Conservation (phyloP, 371 early-diverging fungal species). For the Paraphysoderma sedebokerense region DNA sequence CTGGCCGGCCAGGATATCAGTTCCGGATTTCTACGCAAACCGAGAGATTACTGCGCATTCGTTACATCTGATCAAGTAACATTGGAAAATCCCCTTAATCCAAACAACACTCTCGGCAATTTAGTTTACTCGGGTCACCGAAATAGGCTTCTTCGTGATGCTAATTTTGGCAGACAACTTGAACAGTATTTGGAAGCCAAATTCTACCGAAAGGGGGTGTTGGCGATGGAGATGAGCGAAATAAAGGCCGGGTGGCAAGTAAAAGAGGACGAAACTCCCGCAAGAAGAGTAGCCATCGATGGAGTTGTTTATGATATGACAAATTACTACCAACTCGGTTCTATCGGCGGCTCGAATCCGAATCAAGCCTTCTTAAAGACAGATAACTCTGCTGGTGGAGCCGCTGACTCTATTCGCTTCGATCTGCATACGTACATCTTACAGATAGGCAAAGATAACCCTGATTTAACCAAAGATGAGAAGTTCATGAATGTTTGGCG, state of each 20-base stretch:
- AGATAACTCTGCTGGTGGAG: background rate
- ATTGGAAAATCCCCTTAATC: too few relatives aligned
- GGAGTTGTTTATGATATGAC: conserved; percentile 59
- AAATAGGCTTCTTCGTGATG: background rate
- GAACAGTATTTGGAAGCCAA: background rate
- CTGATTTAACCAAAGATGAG: background rate
- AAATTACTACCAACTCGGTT: conserved; percentile 33
- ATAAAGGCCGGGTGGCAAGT: conserved; percentile 18
- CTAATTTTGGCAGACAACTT: background rate
- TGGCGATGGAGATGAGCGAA: conserved; percentile 28
- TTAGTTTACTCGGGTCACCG: background rate
- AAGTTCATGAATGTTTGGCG: background rate
- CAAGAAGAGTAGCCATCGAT: conserved; percentile 46
- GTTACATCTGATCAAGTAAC: too few relatives aligned
- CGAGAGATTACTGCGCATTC: background rate
- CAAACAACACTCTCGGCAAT: background rate
- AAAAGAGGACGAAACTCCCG: conserved; percentile 22
- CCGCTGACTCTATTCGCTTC: too few relatives aligned
- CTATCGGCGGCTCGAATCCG: too few relatives aligned
- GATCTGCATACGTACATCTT: too few relatives aligned
- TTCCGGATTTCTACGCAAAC: background rate
- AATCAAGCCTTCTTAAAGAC: background rate
- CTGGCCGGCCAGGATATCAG: background rate
- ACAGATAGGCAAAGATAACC: background rate
- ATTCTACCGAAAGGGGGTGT: conserved; percentile 41